A percentile compares a stretch with the other conserved stretches of the same genome.
phyloP scores from a whole-genome alignment of 1,139 yeast species.

The Magnusiomyces tetraspermus region DNA sequence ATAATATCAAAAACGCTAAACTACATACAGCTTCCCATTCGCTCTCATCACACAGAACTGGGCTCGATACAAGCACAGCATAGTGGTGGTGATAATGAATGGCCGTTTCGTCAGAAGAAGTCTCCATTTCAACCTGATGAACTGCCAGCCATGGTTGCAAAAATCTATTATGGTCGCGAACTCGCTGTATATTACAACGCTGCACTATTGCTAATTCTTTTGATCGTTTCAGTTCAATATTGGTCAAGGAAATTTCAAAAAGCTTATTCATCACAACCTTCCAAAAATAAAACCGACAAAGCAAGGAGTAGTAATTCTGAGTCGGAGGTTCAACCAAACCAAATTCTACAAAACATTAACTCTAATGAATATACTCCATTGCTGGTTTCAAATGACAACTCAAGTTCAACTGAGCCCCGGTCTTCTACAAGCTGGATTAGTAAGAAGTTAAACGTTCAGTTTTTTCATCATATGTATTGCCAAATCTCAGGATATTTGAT shows the following conservation, averaged over 20 bases:
- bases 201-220: not conserved
- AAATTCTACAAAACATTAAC: not conserved
- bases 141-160: not conserved
- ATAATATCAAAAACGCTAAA: no score
- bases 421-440: not conserved
- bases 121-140: not conserved
- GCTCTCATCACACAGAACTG: no score
- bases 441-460: not conserved
- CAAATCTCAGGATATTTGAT: slow-evolving; percentile 7
- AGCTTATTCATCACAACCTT: not conserved
- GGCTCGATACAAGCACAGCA: no score
- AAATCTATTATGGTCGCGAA: not conserved
- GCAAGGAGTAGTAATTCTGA: not conserved
- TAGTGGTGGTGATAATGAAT: not conserved
- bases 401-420: no score
- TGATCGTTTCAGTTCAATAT: not conserved
- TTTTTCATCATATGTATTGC: not conserved
- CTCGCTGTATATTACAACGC: not conserved
- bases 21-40: no score
- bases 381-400: not conserved
- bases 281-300: not conserved
- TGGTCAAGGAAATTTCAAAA: not conserved
- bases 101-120: not conserved
- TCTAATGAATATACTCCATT: not conserved
- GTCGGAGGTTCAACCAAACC: not conserved